Percentiles rank a stretch among this genome's conserved stretches.
These are phyloP conservation scores for Serendipita sp. DNA, from an alignment of 768 basidiomycete genomes.

Conservation along the genomic window DNA sequence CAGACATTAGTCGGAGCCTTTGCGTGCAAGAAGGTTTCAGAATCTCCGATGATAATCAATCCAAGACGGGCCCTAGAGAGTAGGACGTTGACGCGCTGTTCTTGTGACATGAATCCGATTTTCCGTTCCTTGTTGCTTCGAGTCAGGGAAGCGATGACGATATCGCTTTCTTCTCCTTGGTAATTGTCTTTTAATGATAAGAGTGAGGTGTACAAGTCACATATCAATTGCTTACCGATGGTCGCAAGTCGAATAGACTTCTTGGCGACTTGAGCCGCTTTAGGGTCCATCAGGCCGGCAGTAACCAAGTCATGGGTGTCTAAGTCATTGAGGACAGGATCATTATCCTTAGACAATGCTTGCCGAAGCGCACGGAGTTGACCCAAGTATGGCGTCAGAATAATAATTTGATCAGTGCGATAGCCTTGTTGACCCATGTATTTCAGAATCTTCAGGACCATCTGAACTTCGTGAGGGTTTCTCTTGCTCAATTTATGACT, in stretches of 20 bases:
- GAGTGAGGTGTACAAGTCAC: not conserved
- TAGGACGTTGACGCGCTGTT: conserved; percentile 54
- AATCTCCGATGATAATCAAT: conserved; percentile 50
- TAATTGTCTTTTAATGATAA: conserved; percentile 39
- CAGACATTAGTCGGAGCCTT: conserved; percentile 37
- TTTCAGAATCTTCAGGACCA: conserved; percentile 48
- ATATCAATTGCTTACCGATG: conserved; percentile 30
- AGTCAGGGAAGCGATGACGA: conserved; percentile 45
- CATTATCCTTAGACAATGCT: conserved; percentile 27
- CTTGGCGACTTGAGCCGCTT: conserved; percentile 26
- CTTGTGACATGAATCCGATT: conserved; percentile 58
- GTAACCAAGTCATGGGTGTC: conserved; percentile 41
- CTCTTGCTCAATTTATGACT: conserved; percentile 45
- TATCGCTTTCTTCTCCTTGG: conserved; percentile 59
- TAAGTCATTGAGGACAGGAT: conserved; percentile 47
- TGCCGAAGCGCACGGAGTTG: conserved; percentile 38
- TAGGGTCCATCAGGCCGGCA: conserved; percentile 34
- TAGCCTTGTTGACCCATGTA: conserved; percentile 59
- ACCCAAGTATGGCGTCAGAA: conserved; percentile 55
- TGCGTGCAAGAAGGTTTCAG: conserved; percentile 37
- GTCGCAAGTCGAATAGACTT: conserved; percentile 41
- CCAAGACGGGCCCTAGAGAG: conserved; percentile 52
- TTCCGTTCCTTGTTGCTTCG: conserved; percentile 38
- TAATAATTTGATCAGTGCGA: conserved; percentile 38
- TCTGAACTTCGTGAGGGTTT: conserved; percentile 29